These are phyloP conservation scores for Penicillium sp. DNA, from an alignment of 2,329 filamentous ascomycete species.

Conservation along the genomic window DNA sequence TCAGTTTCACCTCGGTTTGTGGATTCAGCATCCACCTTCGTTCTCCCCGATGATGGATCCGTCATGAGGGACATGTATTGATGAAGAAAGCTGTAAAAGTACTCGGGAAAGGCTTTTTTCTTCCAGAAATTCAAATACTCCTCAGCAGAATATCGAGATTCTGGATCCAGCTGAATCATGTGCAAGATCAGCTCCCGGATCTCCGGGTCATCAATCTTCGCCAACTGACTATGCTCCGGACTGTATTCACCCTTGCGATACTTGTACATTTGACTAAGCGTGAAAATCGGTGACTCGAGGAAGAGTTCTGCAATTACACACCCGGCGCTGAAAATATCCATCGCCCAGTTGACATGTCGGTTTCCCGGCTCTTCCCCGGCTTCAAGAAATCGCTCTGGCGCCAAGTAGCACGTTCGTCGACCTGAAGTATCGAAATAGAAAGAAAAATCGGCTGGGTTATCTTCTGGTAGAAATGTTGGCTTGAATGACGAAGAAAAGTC, in stretches of 20 bases:
- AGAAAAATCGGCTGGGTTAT: constrained; percentile 95
- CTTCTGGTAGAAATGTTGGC: constrained; percentile 86
- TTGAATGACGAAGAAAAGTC: constrained; percentile 97
- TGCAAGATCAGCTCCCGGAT: constrained; percentile 85
- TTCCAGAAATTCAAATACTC: constrained; percentile 93
- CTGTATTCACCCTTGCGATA: constrained; percentile 93
- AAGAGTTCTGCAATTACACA: constrained; percentile 97
- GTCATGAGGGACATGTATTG: constrained; percentile 97
- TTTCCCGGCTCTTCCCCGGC: constrained; percentile 65
- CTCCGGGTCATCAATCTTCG: constrained; percentile 82
- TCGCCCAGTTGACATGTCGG: constrained; percentile 76
- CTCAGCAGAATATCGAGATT: constrained; percentile 87
- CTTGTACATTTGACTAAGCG: constrained; percentile 91
- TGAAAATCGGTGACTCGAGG: constrained; percentile 93
- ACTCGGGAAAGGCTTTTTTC: constrained; percentile 86
- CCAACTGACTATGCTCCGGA: constrained; percentile 74
- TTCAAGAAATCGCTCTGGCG: constrained; percentile 84
- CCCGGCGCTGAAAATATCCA: constrained; percentile 97
- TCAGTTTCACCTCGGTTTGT: constrained; percentile 83
- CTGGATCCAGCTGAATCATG: constrained; percentile 94
- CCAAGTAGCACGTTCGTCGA: constrained; percentile 87
- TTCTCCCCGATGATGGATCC: constrained; percentile 78
- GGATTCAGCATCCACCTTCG: constrained; percentile 63
- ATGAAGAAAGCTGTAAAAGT: constrained; percentile 96
- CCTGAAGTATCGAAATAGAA: constrained; percentile 97